Base-by-base conservation (phyloP, 371 early-diverging fungal genomes). In the Mucor ambiguus region DNA sequence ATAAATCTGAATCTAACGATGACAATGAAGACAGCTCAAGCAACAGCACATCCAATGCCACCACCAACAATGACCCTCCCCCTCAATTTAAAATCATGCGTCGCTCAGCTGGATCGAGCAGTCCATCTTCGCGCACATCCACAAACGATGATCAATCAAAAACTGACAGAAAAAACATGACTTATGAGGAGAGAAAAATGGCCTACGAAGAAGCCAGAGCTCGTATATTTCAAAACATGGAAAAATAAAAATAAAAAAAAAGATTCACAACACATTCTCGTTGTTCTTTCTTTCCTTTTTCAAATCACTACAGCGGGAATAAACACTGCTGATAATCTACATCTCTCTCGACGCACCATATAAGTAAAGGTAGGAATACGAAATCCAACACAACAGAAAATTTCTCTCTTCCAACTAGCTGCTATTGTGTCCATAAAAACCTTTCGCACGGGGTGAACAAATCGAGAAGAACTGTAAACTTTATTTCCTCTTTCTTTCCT, bases 171-270 rank as follows among this genome's bases (percentile, higher is more conserved):
- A 82, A 80, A 64, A 78, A 80, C 16, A 78, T 84, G 72, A 86
- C 90, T 0, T 80, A 89, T 46, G 89, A 92, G 64, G 91, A 90
- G 69, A 83, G 91, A 33, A 87, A 89, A 63, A 89, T 87, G 16
- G 89, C 85, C 7, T 93, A 93, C 66, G 90, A 91, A 68, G 84
- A 83, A 60, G 93, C 92, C 3, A 77, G 93, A 60, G 92, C 90
- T n/a, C 79, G 90, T 37, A 93, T 93, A 37, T 93, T 93, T 67
- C 84, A 87, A 58, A 89, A 88, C 32, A 37, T 77, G 64, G 82
- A 74, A 63, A 41, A 73, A 52, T 38, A 63, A 60, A 41, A 33
- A 61, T 33, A 33, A 26, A 60, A 30, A 48, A 33, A 32, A 35
- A 33, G 32, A 22, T 16, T 22, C 22, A 26, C 0, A 44, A 6